These are phyloP conservation scores for Rhizopogon salebrosus DNA, from an alignment of 768 basidiomycete species.

Conservation along the genomic window DNA sequence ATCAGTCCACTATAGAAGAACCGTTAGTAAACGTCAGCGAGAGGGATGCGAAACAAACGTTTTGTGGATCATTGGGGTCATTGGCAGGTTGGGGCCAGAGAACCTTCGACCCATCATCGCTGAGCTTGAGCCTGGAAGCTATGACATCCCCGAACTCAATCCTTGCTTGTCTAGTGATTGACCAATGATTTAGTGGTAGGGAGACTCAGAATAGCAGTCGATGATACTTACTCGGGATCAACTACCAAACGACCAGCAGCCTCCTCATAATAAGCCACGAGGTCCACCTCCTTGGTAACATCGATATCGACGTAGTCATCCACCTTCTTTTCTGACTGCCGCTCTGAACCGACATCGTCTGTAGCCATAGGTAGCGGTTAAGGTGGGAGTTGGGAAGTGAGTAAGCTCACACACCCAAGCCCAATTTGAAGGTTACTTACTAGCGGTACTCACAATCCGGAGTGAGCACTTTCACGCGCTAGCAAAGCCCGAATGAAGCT, in stretches of 20 bases:
- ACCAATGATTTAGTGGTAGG: neutral
- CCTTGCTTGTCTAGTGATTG: slow-evolving; percentile 34
- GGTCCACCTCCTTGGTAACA: slow-evolving; percentile 23
- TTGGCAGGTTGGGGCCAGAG: slow-evolving; percentile 53
- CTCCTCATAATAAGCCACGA: slow-evolving; percentile 44
- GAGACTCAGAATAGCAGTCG: too few species aligned
- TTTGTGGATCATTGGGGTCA: slow-evolving; percentile 48
- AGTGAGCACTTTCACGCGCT: too few species aligned
- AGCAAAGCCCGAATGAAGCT: too few species aligned
- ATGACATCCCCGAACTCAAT: slow-evolving; percentile 44
- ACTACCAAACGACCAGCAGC: slow-evolving; percentile 56
- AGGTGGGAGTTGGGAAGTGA: neutral
- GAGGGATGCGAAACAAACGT: slow-evolving; percentile 28
- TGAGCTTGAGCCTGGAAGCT: slow-evolving; percentile 42
- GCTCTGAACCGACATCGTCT: neutral
- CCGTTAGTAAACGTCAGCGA: neutral
- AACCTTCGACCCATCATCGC: slow-evolving; percentile 38
- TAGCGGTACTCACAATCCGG: neutral
- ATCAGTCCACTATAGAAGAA: slow-evolving; percentile 37
- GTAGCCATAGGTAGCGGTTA: neutral
- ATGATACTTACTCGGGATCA: slow-evolving; percentile 47
- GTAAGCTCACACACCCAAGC: neutral
- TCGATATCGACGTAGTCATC: neutral
- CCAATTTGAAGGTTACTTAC: neutral
- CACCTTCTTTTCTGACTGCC: neutral